Evolutionary conservation across 192 early-diverging fungal species (phyloP), one percentile per base, ranked within the genome.

Genomic region (Coemansia sp.): DNA sequence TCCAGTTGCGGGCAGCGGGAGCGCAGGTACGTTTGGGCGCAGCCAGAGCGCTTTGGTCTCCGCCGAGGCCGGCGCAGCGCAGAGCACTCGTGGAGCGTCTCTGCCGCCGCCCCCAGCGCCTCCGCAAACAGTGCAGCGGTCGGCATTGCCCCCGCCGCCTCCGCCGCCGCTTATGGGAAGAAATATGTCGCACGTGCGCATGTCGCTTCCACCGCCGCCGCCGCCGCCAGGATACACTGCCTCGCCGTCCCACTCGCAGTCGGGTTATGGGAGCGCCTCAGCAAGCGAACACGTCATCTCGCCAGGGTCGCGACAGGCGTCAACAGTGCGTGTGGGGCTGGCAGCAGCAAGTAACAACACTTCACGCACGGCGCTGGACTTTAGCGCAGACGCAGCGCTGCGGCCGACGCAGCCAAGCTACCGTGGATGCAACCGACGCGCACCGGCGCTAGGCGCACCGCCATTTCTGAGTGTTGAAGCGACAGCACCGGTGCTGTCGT

Each of bases 391-490:
- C 50, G 29, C 54, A 6, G 56, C 78, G 14, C 27, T 75, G 51
- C 64, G 69, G 39, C 78, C 78, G 10, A 14, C 39, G 1, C 72
- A 64, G 54, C 65, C 60, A 15, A 62, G 58, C 65, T 65, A 65
- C 37, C 63, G 68, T 7, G 8, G 51, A 9, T 55, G 62, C 58
- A 80, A 70, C 49, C 67, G 78, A 29, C 57, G 78, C 22, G 65
- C 78, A 19, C 78, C 78, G 1, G 9, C 65, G 65, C 60, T 75
- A 17, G 78, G 78, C 4, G 66, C 58, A 8, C 69, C 63, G 69
- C 65, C 78, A 17, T 69, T 75, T 50, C 66, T 80, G 19, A 72
- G 73, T 35, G 17, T 66, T 5, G 69, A 75, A n/a, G 32, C 69
- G 37, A 25, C 64, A 8, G 37, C 45, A 5, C 41, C 69, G 1